Evolutionary conservation across 2,329 filamentous ascomycete genomes (phyloP).

Genomic region (Colletotrichum camelliae): DNA sequence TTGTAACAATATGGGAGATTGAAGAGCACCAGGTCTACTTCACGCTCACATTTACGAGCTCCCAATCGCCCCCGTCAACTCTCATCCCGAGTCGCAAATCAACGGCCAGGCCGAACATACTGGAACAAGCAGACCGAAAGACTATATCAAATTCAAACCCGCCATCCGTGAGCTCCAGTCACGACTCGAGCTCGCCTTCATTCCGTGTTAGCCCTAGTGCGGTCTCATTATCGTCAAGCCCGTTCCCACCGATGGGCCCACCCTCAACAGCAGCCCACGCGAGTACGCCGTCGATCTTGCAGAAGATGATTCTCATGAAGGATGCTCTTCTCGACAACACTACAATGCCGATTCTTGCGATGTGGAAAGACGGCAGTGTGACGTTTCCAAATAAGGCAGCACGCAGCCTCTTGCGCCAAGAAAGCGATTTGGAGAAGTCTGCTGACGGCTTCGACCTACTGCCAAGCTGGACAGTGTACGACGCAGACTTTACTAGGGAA

Average conservation of each 20-base stretch:
- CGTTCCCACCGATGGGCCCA: constrained; percentile 72
- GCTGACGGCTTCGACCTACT: constrained; percentile 62
- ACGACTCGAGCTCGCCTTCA: constrained; percentile 51
- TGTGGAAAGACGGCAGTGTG: constrained; percentile 82
- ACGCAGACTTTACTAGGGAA: constrained; percentile 67
- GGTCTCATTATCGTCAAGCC: constrained; percentile 58
- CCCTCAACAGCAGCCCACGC: constrained; percentile 61
- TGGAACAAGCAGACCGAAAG: constrained; percentile 53
- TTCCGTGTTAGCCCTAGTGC: constrained; percentile 55
- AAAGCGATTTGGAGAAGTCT: constrained; percentile 43
- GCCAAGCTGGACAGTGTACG: constrained; percentile 65
- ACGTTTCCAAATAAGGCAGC: constrained; percentile 75
- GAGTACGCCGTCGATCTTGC: constrained; percentile 68
- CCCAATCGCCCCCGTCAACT: constrained; percentile 44
- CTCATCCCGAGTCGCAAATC: constrained; percentile 40
- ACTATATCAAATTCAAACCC: constrained; percentile 49
- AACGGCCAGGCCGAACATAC: constrained; percentile 41
- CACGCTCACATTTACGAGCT: constrained; percentile 76
- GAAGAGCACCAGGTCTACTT: constrained; percentile 72
- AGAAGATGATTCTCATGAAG: constrained; percentile 78
- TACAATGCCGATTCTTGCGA: constrained; percentile 75
- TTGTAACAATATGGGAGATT: constrained; percentile 76
- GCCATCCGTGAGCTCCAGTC: constrained; percentile 52
- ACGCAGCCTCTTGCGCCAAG: constrained; percentile 52
- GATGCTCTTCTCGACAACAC: constrained; percentile 79